phyloP scores from a whole-genome alignment of 441 rosid species.

The Arabidopsis hybrid region DNA sequence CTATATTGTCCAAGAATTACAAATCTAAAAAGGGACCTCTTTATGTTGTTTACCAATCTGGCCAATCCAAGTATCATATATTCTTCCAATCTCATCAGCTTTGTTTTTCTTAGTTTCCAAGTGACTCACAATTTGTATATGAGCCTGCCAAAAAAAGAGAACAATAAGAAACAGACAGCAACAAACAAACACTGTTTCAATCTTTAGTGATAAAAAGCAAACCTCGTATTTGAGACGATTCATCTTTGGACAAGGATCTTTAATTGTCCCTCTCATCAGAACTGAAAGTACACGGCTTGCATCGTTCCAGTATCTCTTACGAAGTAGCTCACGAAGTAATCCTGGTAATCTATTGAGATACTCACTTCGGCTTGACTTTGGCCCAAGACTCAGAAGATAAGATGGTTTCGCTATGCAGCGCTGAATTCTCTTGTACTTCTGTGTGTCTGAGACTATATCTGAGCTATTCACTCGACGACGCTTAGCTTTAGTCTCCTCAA shows the following conservation, averaged over 20 bases:
- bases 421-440: conserved; percentile 42
- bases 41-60: conserved; percentile 53
- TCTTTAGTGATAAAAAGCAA: background rate
- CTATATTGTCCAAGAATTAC: background rate
- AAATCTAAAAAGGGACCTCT: conserved; percentile 40
- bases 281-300: conserved; percentile 69
- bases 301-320: conserved; percentile 60
- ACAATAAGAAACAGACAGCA: conserved; percentile 20
- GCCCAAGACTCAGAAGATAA: conserved; percentile 50
- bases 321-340: conserved; percentile 58
- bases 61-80: conserved; percentile 76
- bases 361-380: conserved; percentile 45
- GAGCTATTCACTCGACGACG: conserved; percentile 3
- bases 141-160: conserved; percentile 52
- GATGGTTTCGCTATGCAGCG: conserved; percentile 59
- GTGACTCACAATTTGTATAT: conserved; percentile 63
- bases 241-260: conserved; percentile 47
- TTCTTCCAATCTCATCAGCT: conserved; percentile 46
- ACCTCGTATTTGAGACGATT: conserved; percentile 81
- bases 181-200: background rate
- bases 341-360: conserved; percentile 48
- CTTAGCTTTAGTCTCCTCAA: conserved; percentile 11
- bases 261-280: conserved; percentile 60
- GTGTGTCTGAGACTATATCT: background rate
- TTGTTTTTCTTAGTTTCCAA: conserved; percentile 43